A percentile compares a stretch with the other conserved stretches of the same genome.
phyloP scores from a whole-genome alignment of 2,329 filamentous ascomycete species.

The Penicillium occitanis region DNA sequence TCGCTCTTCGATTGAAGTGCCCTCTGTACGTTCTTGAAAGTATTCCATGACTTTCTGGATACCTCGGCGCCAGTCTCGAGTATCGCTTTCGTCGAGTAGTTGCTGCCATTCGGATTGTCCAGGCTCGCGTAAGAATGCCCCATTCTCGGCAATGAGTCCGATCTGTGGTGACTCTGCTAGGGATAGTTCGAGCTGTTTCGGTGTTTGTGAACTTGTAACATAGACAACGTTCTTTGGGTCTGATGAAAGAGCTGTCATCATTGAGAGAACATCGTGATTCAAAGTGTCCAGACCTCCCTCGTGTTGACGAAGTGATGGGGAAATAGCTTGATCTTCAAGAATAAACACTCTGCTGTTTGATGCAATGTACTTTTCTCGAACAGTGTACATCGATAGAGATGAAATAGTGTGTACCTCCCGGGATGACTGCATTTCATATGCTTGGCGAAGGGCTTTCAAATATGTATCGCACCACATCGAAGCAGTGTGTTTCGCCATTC shows the following conservation, averaged over 20 bases:
- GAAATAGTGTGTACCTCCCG: slow-evolving; percentile 80
- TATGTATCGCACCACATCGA: slow-evolving; percentile 77
- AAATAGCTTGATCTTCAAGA: slow-evolving; percentile 84
- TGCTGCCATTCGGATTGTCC: slow-evolving; percentile 68
- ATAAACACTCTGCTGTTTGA: slow-evolving; percentile 74
- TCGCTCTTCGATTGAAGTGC: slow-evolving; percentile 79
- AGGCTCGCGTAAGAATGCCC: slow-evolving; percentile 76
- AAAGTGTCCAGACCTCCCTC: background rate
- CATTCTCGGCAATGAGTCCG: slow-evolving; percentile 89
- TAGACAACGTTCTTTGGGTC: slow-evolving; percentile 82
- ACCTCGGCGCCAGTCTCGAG: slow-evolving; percentile 75
- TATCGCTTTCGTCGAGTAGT: slow-evolving; percentile 69
- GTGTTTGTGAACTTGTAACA: slow-evolving; percentile 81
- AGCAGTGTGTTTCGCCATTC: slow-evolving; percentile 76
- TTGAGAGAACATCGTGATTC: background rate
- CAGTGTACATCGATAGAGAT: slow-evolving; percentile 65
- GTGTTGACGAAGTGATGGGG: slow-evolving; percentile 68
- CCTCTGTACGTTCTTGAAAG: slow-evolving; percentile 84
- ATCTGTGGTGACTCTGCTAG: slow-evolving; percentile 69
- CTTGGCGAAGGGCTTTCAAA: slow-evolving; percentile 65
- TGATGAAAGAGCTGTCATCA: slow-evolving; percentile 57
- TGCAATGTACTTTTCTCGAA: slow-evolving; percentile 65
- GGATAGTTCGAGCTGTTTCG: slow-evolving; percentile 82
- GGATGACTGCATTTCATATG: slow-evolving; percentile 74
- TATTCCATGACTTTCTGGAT: slow-evolving; percentile 81